A percentile compares a stretch with the other conserved stretches of the same genome.
Conservation (phyloP, 169 alveolate species). For the Cryptosporidium canis region DNA sequence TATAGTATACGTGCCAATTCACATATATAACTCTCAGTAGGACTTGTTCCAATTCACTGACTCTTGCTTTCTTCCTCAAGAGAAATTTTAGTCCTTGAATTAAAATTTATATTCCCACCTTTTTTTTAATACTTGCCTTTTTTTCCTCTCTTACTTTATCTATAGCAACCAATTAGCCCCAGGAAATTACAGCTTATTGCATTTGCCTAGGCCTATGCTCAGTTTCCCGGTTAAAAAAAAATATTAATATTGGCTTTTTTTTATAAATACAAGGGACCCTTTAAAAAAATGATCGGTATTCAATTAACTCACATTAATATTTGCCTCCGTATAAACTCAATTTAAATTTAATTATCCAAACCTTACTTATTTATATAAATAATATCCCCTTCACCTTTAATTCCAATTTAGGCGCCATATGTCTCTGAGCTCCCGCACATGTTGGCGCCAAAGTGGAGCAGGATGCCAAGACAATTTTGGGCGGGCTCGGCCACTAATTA, state of each 20-base stretch:
- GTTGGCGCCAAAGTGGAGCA: not conserved
- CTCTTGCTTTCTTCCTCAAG: not conserved
- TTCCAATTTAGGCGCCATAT: slow-evolving; percentile 4
- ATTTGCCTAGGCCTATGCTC: not conserved
- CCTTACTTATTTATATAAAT: not conserved
- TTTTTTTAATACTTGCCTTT: not conserved
- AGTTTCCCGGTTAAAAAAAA: not conserved
- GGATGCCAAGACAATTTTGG: not conserved
- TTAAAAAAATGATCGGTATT: too few relatives aligned
- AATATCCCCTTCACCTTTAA: not conserved
- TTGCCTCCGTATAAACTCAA: not conserved
- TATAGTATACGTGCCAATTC: too few relatives aligned
- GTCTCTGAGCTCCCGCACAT: slow-evolving; percentile 15
- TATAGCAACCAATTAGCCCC: not conserved
- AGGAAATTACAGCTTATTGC: not conserved
- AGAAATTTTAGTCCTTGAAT: not conserved
- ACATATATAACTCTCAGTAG: not conserved
- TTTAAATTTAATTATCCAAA: not conserved
- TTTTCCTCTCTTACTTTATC: not conserved
- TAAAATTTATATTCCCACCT: slow-evolving; percentile 5
- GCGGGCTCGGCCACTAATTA: not conserved
- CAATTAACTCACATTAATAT: not conserved
- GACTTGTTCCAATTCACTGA: not conserved
- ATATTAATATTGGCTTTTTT: not conserved
- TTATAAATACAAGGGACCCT: not conserved